Percentiles rank a stretch among this genome's conserved stretches.
Evolutionary conservation across 768 basidiomycete genomes (phyloP).

Genomic region (Macrolepiota fuliginosa): DNA sequence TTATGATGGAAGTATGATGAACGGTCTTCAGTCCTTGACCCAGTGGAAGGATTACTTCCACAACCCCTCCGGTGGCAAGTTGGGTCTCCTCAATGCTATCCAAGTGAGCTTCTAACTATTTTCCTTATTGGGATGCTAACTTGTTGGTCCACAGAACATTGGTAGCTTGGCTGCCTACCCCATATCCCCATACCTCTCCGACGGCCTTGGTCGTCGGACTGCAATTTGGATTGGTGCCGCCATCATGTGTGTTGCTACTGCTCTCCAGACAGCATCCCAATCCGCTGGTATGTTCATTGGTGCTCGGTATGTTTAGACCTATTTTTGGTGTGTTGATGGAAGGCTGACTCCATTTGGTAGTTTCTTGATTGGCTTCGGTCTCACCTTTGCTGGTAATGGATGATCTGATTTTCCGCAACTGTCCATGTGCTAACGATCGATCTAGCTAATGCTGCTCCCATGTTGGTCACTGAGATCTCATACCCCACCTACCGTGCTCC

Average conservation of each 20-base stretch:
- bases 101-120: slow-evolving; percentile 44
- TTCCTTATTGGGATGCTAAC: not conserved
- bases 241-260: slow-evolving; percentile 71
- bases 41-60: slow-evolving; percentile 66
- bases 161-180: slow-evolving; percentile 67
- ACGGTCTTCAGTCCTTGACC: slow-evolving; percentile 66
- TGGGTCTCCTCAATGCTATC: slow-evolving; percentile 73
- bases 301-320: slow-evolving; percentile 49
- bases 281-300: slow-evolving; percentile 80
- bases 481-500: slow-evolving; percentile 82
- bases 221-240: slow-evolving; percentile 66
- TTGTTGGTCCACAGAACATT: slow-evolving; percentile 48
- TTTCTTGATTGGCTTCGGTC: slow-evolving; percentile 75
- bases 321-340: not conserved
- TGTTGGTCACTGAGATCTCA: slow-evolving; percentile 83
- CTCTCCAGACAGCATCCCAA: slow-evolving; percentile 68
- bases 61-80: slow-evolving; percentile 51
- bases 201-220: slow-evolving; percentile 65
- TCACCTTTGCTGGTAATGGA: slow-evolving; percentile 60
- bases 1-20: slow-evolving; percentile 80
- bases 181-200: slow-evolving; percentile 69
- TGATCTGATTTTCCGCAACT: not conserved
- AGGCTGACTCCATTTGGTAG: slow-evolving; percentile 21
- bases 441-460: slow-evolving; percentile 69
- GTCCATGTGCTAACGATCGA: slow-evolving; percentile 9